phyloP scores from a whole-genome alignment of 345 rosid genomes.

The Lepidium didymum region DNA sequence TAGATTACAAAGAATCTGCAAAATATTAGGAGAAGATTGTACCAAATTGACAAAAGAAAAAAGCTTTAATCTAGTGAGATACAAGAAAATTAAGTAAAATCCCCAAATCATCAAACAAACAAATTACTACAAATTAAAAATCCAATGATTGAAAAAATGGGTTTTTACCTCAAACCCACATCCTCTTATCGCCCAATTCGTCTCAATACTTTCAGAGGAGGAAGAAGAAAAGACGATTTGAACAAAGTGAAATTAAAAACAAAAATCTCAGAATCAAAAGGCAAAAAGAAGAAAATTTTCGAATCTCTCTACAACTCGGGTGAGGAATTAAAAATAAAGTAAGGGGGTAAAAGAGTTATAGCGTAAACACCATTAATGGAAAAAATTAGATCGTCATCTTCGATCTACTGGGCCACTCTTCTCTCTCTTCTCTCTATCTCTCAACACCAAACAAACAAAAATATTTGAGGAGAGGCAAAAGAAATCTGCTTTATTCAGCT shows the following conservation, averaged over 20 bases:
- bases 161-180: conserved; percentile 34
- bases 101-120: conserved; percentile 15
- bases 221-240: neutral
- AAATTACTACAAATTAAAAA: neutral
- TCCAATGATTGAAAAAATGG: neutral
- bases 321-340: neutral
- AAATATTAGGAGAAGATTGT: neutral
- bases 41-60: conserved; percentile 1
- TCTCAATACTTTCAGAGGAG: neutral
- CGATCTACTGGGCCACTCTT: conserved; percentile 89
- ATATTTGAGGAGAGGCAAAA: neutral
- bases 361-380: conserved; percentile 34
- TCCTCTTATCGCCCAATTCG: conserved; percentile 31
- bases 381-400: conserved; percentile 72
- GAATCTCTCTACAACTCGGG: conserved; percentile 3
- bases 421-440: conserved; percentile 32
- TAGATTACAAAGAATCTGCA: conserved; percentile 23
- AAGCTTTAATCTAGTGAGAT: conserved; percentile 2
- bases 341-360: conserved; percentile 18
- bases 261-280: conserved; percentile 18
- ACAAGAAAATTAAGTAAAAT: conserved; percentile 1
- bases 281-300: conserved; percentile 14
- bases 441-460: neutral
- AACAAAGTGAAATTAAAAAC: neutral
- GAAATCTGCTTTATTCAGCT: conserved; percentile 24